Percentiles rank a stretch among this genome's conserved stretches.
Evolutionary conservation across 805 yeast species (phyloP).

Genomic region (Millerozyma acaciae): DNA sequence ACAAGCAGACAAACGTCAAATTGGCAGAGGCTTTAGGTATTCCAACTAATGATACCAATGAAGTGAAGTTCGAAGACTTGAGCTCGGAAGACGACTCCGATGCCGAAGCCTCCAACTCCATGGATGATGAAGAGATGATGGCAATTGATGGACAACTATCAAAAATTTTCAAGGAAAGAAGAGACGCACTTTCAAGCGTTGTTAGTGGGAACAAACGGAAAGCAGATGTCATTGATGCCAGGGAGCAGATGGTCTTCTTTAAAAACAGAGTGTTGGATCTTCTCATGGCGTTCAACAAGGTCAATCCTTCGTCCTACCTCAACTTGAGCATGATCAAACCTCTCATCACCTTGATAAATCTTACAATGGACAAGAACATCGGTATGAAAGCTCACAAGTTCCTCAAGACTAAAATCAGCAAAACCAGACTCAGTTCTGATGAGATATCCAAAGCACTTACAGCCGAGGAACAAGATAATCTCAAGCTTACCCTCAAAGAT

Average conservation of each 20-base stretch:
- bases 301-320: slow-evolving; percentile 38
- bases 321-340: slow-evolving; percentile 49
- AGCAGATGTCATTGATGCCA: slow-evolving; percentile 71
- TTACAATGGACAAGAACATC: slow-evolving; percentile 65
- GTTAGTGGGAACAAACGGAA: slow-evolving; percentile 64
- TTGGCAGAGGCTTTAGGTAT: slow-evolving; percentile 70
- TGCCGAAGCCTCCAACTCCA: slow-evolving; percentile 64
- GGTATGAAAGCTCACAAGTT: slow-evolving; percentile 76
- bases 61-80: slow-evolving; percentile 40
- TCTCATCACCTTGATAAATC: slow-evolving; percentile 53
- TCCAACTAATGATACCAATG: slow-evolving; percentile 43
- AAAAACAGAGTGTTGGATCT: slow-evolving; percentile 77
- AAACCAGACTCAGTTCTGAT: slow-evolving; percentile 31
- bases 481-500: slow-evolving; percentile 19
- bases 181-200: slow-evolving; percentile 51
- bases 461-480: slow-evolving; percentile 9
- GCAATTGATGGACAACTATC: slow-evolving; percentile 84
- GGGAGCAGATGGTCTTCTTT: slow-evolving; percentile 72
- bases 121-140: slow-evolving; percentile 97
- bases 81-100: slow-evolving; percentile 37
- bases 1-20: slow-evolving; percentile 52
- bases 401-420: slow-evolving; percentile 57
- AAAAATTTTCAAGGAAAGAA: slow-evolving; percentile 78
- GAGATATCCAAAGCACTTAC: slow-evolving; percentile 15
- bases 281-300: slow-evolving; percentile 57